phyloP scores from a whole-genome alignment of 2,329 filamentous ascomycete genomes.

The Chalaropsis ovoidea region DNA sequence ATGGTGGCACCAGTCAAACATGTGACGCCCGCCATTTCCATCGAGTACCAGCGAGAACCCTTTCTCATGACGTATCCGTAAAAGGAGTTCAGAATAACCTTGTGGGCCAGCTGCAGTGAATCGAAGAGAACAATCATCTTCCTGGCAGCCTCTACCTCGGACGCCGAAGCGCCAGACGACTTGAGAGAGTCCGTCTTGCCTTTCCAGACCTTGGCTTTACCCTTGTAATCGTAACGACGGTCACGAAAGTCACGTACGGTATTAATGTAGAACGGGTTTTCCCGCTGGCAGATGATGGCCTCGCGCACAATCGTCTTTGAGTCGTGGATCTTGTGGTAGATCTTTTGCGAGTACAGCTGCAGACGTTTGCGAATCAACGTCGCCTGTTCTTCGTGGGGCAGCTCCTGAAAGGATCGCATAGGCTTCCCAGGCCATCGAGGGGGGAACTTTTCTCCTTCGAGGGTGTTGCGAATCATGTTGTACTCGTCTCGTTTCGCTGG shows the following conservation, averaged over 20 bases:
- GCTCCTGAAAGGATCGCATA: slow-evolving; percentile 64
- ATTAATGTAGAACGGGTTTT: slow-evolving; percentile 97
- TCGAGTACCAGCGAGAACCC: slow-evolving; percentile 95
- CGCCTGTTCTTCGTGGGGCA: slow-evolving; percentile 74
- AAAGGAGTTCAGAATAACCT: slow-evolving; percentile 98
- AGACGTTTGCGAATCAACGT: slow-evolving; percentile 72
- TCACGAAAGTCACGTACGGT: slow-evolving; percentile 95
- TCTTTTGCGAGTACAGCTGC: slow-evolving; percentile 91
- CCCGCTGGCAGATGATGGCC: slow-evolving; percentile 94
- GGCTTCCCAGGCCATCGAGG: slow-evolving; percentile 63
- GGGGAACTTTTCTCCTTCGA: slow-evolving; percentile 89
- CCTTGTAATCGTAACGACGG: slow-evolving; percentile 96
- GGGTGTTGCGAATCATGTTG: slow-evolving; percentile 91
- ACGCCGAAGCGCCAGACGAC: slow-evolving; percentile 60
- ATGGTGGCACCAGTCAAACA: slow-evolving; percentile 93
- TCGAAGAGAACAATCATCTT: slow-evolving; percentile 98
- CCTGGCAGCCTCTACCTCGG: slow-evolving; percentile 84
- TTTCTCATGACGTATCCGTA: slow-evolving; percentile 99
- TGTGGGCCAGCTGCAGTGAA: slow-evolving; percentile 91
- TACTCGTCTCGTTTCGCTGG: slow-evolving; percentile 96
- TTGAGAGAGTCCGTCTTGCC: slow-evolving; percentile 85
- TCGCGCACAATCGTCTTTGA: slow-evolving; percentile 85
- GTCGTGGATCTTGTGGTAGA: slow-evolving; percentile 98
- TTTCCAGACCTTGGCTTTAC: slow-evolving; percentile 97
- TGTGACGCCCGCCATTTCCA: slow-evolving; percentile 98